phyloP scores from a whole-genome alignment of 2,329 filamentous ascomycete genomes.

The Ophiocordyceps robertsii region DNA sequence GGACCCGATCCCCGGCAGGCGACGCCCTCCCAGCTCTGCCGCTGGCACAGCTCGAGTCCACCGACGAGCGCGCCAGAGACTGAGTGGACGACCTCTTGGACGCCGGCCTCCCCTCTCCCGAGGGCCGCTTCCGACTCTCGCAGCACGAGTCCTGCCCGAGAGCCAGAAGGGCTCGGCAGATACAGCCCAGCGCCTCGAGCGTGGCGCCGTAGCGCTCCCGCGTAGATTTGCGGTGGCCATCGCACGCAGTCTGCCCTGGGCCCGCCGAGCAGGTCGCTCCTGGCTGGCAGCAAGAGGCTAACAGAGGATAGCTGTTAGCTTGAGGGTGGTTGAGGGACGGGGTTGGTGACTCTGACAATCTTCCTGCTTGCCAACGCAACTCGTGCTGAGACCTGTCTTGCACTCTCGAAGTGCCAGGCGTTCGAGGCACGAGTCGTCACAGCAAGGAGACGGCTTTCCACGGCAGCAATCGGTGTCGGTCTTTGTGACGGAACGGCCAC shows the following conservation, averaged over 20 bases:
- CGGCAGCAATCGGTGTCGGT: conserved; percentile 23
- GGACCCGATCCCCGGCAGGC: no score
- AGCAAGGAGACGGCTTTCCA: conserved; percentile 25
- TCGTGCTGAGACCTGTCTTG: conserved; percentile 1
- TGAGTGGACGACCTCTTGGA: conserved; percentile 8
- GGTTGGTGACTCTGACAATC: not conserved
- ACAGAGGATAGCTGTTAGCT: not conserved
- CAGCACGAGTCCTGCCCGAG: conserved; percentile 40
- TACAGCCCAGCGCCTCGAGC: conserved; percentile 36
- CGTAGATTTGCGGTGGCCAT: conserved; percentile 19
- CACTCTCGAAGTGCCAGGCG: conserved; percentile 30
- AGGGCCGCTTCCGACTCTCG: conserved; percentile 12
- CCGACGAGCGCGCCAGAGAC: conserved; percentile 8
- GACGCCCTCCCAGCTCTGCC: conserved; percentile 2
- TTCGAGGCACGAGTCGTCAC: conserved; percentile 27
- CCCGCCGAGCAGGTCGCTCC: not conserved
- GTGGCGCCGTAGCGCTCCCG: conserved; percentile 25
- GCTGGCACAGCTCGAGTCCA: conserved; percentile 13
- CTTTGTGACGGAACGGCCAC: not conserved
- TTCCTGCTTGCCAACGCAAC: not conserved
- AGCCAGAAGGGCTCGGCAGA: conserved; percentile 37
- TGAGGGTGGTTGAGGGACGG: not conserved
- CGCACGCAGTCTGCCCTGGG: conserved; percentile 21
- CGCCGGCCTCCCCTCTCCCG: conserved; percentile 11
- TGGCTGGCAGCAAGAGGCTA: not conserved